phyloP scores from a whole-genome alignment of 1,284 basidiomycete species.

The Ustilago esculenta region DNA sequence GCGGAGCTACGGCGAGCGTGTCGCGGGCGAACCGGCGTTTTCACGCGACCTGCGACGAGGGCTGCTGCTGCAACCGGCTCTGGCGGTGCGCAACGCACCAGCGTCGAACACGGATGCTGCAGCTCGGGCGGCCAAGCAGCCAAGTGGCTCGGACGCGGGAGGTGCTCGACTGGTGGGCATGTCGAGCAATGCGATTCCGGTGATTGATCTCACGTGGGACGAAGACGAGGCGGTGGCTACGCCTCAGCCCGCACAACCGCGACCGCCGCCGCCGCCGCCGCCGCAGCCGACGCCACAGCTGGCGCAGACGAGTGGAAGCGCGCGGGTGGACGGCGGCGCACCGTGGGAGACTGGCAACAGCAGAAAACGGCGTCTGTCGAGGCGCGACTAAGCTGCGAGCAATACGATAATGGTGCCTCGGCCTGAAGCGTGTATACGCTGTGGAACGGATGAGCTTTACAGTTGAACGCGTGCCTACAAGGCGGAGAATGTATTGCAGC shows the following conservation, averaged over 20 bases:
- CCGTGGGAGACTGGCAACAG: not conserved
- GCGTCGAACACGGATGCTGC: too few species aligned
- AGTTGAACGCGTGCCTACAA: too few species aligned
- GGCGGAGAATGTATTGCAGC: too few species aligned
- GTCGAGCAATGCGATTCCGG: slow-evolving; percentile 19
- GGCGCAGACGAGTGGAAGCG: too few species aligned
- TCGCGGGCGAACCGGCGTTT: slow-evolving; percentile 43
- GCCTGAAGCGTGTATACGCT: too few species aligned
- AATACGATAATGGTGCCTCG: too few species aligned
- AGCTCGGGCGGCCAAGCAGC: too few species aligned
- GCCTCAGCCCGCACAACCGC: not conserved
- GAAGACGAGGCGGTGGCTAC: slow-evolving; percentile 21
- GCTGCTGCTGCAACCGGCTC: slow-evolving; percentile 1
- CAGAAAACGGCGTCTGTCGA: slow-evolving; percentile 29
- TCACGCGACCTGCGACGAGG: slow-evolving; percentile 48
- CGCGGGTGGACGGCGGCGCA: too few species aligned
- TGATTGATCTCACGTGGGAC: slow-evolving; percentile 46
- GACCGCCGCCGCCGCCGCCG: not conserved
- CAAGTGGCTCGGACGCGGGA: not conserved
- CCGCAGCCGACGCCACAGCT: too few species aligned
- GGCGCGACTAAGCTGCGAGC: slow-evolving; percentile 22
- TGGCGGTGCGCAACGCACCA: too few species aligned
- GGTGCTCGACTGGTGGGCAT: not conserved
- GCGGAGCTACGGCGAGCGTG: slow-evolving; percentile 34
- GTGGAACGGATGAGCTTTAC: too few species aligned